Conservation (phyloP, 129 eudicot genomes). For the Solidago caesia region DNA sequence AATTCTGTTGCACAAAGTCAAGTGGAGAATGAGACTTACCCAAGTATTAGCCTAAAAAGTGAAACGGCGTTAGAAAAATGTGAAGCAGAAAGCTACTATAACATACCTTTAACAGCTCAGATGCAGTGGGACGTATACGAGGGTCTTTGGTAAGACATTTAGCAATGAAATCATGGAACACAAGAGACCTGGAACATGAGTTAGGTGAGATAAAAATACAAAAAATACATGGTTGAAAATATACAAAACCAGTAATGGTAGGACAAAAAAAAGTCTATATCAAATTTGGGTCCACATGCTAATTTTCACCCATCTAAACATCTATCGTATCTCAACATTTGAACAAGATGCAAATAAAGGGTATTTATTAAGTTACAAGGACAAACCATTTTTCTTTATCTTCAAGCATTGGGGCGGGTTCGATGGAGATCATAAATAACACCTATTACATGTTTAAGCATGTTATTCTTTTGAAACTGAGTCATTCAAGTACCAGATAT, state of each 20-base stretch:
- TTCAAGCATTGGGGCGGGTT: constrained; percentile 99
- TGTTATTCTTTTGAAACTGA: constrained; percentile 25
- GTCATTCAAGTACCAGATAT: constrained; percentile 19
- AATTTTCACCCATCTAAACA: constrained; percentile 10
- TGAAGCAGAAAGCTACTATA: constrained; percentile 23
- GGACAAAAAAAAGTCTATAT: neutral
- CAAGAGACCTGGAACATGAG: constrained; percentile 77
- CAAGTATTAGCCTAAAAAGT: constrained; percentile 19
- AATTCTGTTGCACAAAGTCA: neutral
- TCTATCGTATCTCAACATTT: constrained; percentile 4
- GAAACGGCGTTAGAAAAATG: constrained; percentile 7
- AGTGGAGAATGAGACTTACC: neutral
- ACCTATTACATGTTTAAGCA: constrained; percentile 49
- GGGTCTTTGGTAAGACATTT: constrained; percentile 96
- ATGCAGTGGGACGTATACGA: constrained; percentile 86
- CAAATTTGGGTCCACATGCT: constrained; percentile 7
- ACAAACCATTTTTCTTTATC: constrained; percentile 97
- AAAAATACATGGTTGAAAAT: neutral
- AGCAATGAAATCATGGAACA: constrained; percentile 95
- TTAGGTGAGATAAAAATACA: constrained; percentile 20
- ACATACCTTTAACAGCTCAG: constrained; percentile 92
- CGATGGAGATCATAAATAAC: constrained; percentile 93
- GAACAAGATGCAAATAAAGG: constrained; percentile 11
- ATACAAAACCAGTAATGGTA: neutral
- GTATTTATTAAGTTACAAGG: constrained; percentile 20